Conservation (phyloP, 139 green algal genomes). For the Edaphochlamys debaryana region DNA sequence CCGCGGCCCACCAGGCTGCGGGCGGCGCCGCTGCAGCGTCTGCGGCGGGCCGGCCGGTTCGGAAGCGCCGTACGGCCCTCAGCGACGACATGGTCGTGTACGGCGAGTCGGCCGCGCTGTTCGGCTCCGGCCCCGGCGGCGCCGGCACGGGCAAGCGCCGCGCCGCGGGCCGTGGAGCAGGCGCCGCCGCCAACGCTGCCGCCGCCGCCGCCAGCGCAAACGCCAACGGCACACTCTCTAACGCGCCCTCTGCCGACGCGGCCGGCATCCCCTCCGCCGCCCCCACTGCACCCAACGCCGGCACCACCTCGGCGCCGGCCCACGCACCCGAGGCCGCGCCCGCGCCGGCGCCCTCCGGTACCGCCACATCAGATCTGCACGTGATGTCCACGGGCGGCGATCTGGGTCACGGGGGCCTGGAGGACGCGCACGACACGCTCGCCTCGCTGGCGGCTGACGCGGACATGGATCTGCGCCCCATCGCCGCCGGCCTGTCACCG, state of each 20-base stretch:
- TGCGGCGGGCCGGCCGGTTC: conserved; percentile 5
- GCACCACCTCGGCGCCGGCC: too few species aligned
- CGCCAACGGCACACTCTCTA: not conserved
- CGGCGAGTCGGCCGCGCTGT: conserved; percentile 25
- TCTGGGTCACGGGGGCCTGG: not conserved
- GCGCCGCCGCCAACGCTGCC: not conserved
- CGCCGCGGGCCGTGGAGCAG: not conserved
- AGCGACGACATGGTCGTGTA: conserved; percentile 29
- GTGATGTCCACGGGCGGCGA: too few species aligned
- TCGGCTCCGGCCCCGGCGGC: not conserved
- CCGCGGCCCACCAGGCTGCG: not conserved
- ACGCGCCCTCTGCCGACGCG: too few species aligned
- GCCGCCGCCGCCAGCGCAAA: not conserved
- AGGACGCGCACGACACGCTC: not conserved
- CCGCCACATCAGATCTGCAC: not conserved
- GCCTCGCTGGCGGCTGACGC: not conserved
- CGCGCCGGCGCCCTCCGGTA: not conserved
- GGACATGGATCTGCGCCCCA: not conserved
- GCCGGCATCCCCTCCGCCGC: too few species aligned
- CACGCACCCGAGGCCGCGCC: too few species aligned
- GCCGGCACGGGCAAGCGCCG: not conserved
- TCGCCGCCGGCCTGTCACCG: not conserved
- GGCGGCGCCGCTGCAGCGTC: too few species aligned
- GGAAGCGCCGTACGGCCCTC: conserved; percentile 11
- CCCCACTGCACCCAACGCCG: too few species aligned